These are phyloP conservation scores for Crassisporium funariophilum DNA, from an alignment of 768 basidiomycete species.

Conservation along the genomic window DNA sequence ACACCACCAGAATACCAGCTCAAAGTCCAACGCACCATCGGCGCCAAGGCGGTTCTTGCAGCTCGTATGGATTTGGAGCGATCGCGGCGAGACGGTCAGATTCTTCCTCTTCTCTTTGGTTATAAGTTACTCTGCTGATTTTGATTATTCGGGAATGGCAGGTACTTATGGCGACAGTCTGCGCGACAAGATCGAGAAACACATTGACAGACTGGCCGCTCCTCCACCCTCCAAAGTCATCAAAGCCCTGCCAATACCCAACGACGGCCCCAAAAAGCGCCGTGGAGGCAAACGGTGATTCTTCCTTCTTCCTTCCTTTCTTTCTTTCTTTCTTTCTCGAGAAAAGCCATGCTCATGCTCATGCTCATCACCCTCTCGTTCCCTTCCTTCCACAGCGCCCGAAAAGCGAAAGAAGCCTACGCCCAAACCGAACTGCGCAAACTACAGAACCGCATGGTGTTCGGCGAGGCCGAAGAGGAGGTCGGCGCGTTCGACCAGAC, in stretches of 20 bases:
- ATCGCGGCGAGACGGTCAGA: conserved; percentile 73
- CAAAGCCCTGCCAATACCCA: conserved; percentile 92
- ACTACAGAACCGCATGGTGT: conserved; percentile 94
- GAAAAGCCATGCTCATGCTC: neutral
- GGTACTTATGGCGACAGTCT: conserved; percentile 81
- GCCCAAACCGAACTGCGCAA: conserved; percentile 96
- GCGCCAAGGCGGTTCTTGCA: conserved; percentile 88
- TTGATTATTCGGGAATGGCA: conserved; percentile 24
- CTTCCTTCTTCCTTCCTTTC: neutral
- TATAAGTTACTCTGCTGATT: neutral
- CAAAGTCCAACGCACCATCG: conserved; percentile 91
- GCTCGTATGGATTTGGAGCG: conserved; percentile 95
- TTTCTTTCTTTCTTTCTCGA: too few relatives aligned
- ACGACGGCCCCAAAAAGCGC: conserved; percentile 94
- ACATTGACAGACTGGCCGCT: conserved; percentile 87
- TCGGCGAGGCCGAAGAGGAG: conserved; percentile 95
- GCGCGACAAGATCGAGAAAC: conserved; percentile 89
- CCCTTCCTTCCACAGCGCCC: conserved; percentile 56
- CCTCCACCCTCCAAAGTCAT: conserved; percentile 92
- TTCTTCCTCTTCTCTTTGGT: neutral
- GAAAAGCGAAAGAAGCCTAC: conserved; percentile 98
- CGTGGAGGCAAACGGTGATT: conserved; percentile 90
- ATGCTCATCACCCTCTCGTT: conserved; percentile 1
- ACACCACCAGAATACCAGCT: conserved; percentile 89
- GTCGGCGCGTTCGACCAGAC: conserved; percentile 96